Evolutionary conservation across 2,329 filamentous ascomycete genomes (phyloP), one percentile per base, ranked within the genome.

Genomic region (Seiridium cupressi): DNA sequence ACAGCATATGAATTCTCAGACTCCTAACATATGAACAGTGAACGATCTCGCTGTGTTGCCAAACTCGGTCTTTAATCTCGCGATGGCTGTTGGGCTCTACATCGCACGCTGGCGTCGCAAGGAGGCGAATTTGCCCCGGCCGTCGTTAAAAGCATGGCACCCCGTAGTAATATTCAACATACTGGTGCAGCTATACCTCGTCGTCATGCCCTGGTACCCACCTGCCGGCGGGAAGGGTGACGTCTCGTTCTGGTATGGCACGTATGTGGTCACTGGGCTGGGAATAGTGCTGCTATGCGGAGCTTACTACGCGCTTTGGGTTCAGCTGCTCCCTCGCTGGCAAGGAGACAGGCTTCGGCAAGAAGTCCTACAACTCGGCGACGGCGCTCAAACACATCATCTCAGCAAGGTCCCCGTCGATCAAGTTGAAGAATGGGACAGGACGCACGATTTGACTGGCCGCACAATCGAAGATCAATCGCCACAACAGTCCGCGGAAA

Each of bases 221-320:
- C 83, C 83, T 0, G 68, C 71, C 0, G 73, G 68, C 3, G 81
- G 82, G 0, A 71, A 76, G 3, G 82, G 81, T 0, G 80, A 84
- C 62, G 81, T 84, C 7, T 81, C 76, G 35, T 85, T 86, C 68
- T 86, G 81, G 81, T 86, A 86, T 63, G 83, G 74, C 3, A 85
- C 82, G 4, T 85, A 86, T 63, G 75, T 78, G 42, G 79, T 78
- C 1, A 76, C 79, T 7, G 81, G 82, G 0, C 71, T 85, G 58
- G 80, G 69, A 11, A 79, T 84, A 26, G 35, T 57, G 4, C 42
- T 57, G 26, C 7, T 42, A 13, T 84, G 82, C 55, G 79, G 68
- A 0, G 55, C 79, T 0, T 85, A 84, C 67, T 85, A 84, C 63
- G 72, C 73, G 32, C 55, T 77, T 6, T 84, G 80, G 79, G 76